phyloP scores from a whole-genome alignment of 768 basidiomycete genomes.

The Amanita polypyramis region DNA sequence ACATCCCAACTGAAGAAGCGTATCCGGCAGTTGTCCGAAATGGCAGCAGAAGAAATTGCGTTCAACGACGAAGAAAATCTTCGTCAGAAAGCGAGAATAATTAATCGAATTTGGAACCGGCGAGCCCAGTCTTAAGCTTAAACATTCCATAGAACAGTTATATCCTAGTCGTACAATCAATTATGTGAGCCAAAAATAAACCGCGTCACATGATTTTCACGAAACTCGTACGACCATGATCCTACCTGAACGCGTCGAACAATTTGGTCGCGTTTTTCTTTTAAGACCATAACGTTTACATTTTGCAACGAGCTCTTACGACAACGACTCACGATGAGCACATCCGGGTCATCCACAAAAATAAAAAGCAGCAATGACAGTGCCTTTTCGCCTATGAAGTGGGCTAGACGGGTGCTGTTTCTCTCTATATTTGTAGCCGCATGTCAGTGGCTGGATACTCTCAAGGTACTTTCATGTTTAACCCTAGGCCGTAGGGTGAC shows the following conservation, averaged over 20 bases:
- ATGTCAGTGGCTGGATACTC: slow-evolving; percentile 45
- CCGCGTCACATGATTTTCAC: no score
- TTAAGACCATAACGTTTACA: neutral
- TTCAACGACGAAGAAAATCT: slow-evolving; percentile 7
- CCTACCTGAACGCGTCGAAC: no score
- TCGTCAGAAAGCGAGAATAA: slow-evolving; percentile 2
- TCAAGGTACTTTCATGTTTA: slow-evolving; percentile 35
- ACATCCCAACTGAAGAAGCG: neutral
- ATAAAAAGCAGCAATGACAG: neutral
- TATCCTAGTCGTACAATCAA: neutral
- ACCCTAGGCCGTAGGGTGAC: neutral
- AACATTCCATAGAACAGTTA: no score
- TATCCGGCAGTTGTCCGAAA: slow-evolving; percentile 5
- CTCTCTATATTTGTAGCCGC: slow-evolving; percentile 25
- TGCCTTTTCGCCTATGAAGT: slow-evolving; percentile 16
- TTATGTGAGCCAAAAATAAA: neutral
- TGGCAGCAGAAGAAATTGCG: slow-evolving; percentile 3
- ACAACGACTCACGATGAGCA: slow-evolving; percentile 1
- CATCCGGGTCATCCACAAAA: neutral
- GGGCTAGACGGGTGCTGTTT: slow-evolving; percentile 25
- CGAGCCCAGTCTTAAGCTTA: neutral
- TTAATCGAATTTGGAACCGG: neutral
- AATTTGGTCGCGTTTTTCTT: neutral
- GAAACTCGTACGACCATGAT: slow-evolving; percentile 5
- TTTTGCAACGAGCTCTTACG: neutral